phyloP scores from a whole-genome alignment of 2,329 filamentous ascomycete genomes.

The Claviceps paspali region DNA sequence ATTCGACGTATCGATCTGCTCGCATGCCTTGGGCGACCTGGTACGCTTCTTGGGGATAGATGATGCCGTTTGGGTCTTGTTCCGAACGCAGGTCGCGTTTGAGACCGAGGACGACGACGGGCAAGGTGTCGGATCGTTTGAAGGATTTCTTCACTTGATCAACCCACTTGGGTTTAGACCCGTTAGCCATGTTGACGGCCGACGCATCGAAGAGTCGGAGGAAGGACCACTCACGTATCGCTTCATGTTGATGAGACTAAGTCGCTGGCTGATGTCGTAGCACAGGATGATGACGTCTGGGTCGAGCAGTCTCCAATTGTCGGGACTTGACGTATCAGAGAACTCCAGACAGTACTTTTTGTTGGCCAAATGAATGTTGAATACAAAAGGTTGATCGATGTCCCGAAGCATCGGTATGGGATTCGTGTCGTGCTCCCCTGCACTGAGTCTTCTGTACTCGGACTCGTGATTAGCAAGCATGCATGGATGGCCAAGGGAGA shows the following conservation, averaged over 20 bases:
- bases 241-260: constrained; percentile 43
- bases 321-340: constrained; percentile 42
- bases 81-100: constrained; percentile 46
- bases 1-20: constrained; percentile 49
- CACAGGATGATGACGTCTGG: constrained; percentile 45
- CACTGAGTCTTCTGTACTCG: constrained; percentile 33
- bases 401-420: constrained; percentile 38
- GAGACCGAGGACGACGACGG: constrained; percentile 41
- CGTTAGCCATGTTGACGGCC: no score
- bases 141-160: constrained; percentile 37
- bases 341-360: constrained; percentile 39
- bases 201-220: constrained; percentile 1
- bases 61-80: constrained; percentile 41
- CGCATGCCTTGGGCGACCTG: constrained; percentile 40
- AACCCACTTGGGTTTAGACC: constrained; percentile 33
- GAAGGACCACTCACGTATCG: constrained; percentile 28
- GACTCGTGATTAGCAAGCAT: neutral
- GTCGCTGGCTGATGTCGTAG: constrained; percentile 44
- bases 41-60: constrained; percentile 47
- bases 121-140: constrained; percentile 29
- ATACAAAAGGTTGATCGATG: constrained; percentile 44
- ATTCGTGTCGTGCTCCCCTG: constrained; percentile 23
- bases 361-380: constrained; percentile 31
- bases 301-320: constrained; percentile 41
- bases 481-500: neutral